Conservation (phyloP, 1,284 basidiomycete species). For the Mycena citricolor region DNA sequence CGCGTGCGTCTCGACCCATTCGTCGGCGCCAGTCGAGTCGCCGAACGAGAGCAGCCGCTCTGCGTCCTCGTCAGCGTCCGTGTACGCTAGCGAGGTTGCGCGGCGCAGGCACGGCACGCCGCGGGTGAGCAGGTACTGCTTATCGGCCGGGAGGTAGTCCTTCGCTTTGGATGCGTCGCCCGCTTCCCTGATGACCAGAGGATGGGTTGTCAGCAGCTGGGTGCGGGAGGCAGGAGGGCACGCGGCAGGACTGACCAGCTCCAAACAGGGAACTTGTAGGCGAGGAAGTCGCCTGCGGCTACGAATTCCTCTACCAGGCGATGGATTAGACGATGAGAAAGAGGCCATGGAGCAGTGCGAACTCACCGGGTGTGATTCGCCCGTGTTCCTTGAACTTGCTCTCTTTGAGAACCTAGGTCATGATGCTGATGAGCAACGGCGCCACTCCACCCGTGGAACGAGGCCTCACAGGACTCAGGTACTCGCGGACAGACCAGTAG, state of each 20-base stretch:
- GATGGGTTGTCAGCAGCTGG: constrained; percentile 4
- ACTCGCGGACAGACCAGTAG: constrained; percentile 95
- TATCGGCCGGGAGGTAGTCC: constrained; percentile 91
- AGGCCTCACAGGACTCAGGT: constrained; percentile 83
- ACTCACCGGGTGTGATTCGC: constrained; percentile 88
- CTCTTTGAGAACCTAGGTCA: constrained; percentile 85
- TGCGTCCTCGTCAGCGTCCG: constrained; percentile 91
- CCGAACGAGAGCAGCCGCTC: constrained; percentile 83
- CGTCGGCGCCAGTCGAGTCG: constrained; percentile 66
- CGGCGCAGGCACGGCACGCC: constrained; percentile 92
- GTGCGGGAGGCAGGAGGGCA: constrained; percentile 2
- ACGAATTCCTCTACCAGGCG: constrained; percentile 94
- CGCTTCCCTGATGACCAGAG: constrained; percentile 66
- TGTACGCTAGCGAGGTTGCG: constrained; percentile 89
- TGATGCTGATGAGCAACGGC: constrained; percentile 32
- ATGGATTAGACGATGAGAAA: constrained; percentile 25
- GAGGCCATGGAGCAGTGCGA: constrained; percentile 9
- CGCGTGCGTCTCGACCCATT: constrained; percentile 87
- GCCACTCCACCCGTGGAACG: constrained; percentile 22
- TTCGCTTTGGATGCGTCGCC: constrained; percentile 82
- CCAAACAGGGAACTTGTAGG: constrained; percentile 97
- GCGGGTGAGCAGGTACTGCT: constrained; percentile 93
- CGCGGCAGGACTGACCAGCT: constrained; percentile 73
- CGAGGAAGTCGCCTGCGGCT: constrained; percentile 90
- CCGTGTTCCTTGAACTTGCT: constrained; percentile 99